Conservation (phyloP, 2,329 filamentous ascomycete genomes). For the Penicillium digitatum region DNA sequence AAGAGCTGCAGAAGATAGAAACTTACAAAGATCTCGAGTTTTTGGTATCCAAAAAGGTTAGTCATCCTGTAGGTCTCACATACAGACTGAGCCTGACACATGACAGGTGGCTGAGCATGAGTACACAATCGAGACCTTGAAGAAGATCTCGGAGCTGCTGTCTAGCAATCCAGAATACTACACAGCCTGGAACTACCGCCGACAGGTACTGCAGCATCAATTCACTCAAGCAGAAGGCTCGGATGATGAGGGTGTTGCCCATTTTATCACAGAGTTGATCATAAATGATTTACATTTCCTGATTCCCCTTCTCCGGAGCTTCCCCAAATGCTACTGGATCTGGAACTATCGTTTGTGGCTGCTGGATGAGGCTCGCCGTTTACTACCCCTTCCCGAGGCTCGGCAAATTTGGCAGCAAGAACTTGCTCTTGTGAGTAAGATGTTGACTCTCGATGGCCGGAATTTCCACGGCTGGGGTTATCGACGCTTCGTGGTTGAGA, state of each 20-base stretch:
- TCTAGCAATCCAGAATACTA: conserved; percentile 49
- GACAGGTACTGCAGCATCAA: conserved; percentile 63
- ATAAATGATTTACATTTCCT: conserved; percentile 74
- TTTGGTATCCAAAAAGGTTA: conserved; percentile 63
- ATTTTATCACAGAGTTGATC: conserved; percentile 53
- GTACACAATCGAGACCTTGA: conserved; percentile 43
- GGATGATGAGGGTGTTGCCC: conserved; percentile 36
- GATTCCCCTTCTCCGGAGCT: conserved; percentile 75
- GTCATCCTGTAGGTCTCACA: conserved; percentile 1
- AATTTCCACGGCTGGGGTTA: conserved; percentile 99
- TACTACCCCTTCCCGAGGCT: conserved; percentile 56
- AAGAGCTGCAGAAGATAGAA: conserved; percentile 70
- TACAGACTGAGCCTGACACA: conserved; percentile 11
- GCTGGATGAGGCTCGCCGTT: conserved; percentile 64
- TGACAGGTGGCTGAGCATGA: conserved; percentile 38
- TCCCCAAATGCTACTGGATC: conserved; percentile 98
- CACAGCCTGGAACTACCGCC: conserved; percentile 54
- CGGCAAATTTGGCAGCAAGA: conserved; percentile 77
- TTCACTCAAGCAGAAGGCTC: conserved; percentile 39
- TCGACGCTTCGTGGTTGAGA: conserved; percentile 70
- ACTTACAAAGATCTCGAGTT: conserved; percentile 70
- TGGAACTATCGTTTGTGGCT: conserved; percentile 95
- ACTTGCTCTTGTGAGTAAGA: conserved; percentile 75
- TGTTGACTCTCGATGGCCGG: conserved; percentile 78
- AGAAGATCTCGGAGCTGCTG: conserved; percentile 44